phyloP scores from a whole-genome alignment of 2,329 filamentous ascomycete species.

The Colletotrichum coccodes region DNA sequence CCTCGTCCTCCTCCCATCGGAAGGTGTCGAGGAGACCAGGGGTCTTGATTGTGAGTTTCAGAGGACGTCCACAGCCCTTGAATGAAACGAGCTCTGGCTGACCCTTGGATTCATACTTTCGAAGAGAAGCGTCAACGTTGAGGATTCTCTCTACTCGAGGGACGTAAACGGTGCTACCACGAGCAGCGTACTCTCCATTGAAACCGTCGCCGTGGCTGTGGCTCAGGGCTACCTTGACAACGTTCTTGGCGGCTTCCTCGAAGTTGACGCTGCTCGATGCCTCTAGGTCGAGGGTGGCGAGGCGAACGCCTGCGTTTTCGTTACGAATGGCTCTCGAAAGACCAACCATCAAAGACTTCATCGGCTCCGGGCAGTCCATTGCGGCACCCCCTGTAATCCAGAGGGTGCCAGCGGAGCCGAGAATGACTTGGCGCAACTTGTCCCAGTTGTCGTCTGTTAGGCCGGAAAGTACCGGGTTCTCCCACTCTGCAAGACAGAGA shows the following conservation, averaged over 20 bases:
- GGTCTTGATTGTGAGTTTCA: constrained; percentile 35
- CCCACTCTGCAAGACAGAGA: constrained; percentile 19
- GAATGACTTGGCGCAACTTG: constrained; percentile 11
- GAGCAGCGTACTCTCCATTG: constrained; percentile 19
- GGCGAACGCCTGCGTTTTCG: constrained; percentile 29
- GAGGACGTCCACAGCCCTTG: constrained; percentile 26
- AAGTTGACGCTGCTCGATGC: neutral
- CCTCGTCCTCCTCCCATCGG: constrained; percentile 36
- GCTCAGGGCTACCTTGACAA: neutral
- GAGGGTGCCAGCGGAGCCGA: constrained; percentile 20
- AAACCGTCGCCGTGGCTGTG: constrained; percentile 1
- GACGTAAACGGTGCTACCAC: constrained; percentile 15
- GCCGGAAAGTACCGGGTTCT: constrained; percentile 1
- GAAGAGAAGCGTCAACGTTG: constrained; percentile 2
- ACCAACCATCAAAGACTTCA: constrained; percentile 26
- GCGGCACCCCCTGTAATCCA: constrained; percentile 30
- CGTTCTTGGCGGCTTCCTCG: constrained; percentile 7
- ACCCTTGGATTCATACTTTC: constrained; percentile 16
- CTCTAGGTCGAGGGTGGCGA: constrained; percentile 26
- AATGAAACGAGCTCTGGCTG: constrained; percentile 25
- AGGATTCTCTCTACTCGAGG: constrained; percentile 20
- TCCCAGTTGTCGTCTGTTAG: constrained; percentile 21
- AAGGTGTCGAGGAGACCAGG: constrained; percentile 39
- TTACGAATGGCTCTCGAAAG: constrained; percentile 33
- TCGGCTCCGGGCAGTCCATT: constrained; percentile 27